Conservation (phyloP, 148 eudicot species). For the Rhododendron mucronatum region DNA sequence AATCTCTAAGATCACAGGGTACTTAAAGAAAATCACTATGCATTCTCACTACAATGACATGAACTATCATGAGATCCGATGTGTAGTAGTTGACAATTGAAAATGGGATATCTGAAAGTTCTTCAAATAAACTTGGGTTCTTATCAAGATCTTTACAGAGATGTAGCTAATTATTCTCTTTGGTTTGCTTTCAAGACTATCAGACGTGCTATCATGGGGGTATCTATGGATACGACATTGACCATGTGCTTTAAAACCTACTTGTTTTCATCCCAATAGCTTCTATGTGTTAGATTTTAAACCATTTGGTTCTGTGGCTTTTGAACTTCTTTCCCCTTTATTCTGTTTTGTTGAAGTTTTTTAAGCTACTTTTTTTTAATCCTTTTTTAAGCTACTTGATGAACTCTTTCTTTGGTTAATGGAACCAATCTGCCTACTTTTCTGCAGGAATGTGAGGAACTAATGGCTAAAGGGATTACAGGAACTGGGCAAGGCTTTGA, state of each 20-base stretch:
- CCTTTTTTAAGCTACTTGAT: neutral
- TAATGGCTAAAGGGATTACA: conserved; percentile 41
- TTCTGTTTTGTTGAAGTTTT: neutral
- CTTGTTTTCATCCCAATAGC: neutral
- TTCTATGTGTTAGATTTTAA: neutral
- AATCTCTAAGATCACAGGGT: too few relatives aligned
- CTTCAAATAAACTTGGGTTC: too few relatives aligned
- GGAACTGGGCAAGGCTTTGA: conserved; percentile 54
- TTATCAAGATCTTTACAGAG: too few relatives aligned
- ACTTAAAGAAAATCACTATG: too few relatives aligned
- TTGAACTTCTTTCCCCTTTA: neutral
- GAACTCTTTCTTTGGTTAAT: neutral
- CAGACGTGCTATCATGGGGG: neutral
- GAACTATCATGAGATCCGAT: too few relatives aligned
- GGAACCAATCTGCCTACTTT: neutral
- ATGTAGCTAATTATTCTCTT: too few relatives aligned
- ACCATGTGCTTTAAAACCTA: neutral
- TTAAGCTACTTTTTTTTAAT: neutral
- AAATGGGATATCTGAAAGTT: too few relatives aligned
- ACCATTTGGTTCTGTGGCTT: neutral
- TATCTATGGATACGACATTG: neutral
- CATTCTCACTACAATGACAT: too few relatives aligned
- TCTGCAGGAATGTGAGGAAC: conserved; percentile 46
- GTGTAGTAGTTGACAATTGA: too few relatives aligned
- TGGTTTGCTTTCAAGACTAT: neutral